Base-by-base conservation (phyloP, 2,329 filamentous ascomycete species). In the Calonectria hongkongensis region DNA sequence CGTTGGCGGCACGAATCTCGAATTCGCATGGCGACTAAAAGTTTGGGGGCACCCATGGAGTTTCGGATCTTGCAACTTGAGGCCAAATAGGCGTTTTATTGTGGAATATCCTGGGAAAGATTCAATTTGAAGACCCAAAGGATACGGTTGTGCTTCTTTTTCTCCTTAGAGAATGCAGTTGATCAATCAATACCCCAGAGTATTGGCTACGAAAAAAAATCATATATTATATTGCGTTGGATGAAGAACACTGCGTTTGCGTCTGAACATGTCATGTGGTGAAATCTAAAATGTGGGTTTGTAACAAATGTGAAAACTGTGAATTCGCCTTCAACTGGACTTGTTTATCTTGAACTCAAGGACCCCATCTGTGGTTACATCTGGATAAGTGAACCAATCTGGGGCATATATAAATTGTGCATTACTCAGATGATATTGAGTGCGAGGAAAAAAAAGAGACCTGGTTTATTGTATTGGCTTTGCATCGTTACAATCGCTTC, bases 11-110 rank as follows among this genome's bases (percentile, higher is more conserved):
- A 50, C 36, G 48, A 41, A 28, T 58, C 25, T 64, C 47, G 64
- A 58, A 56, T 72, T 68, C 47, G 33, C 69, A 50, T 56, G 69
- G 56, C 39, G 43, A 43, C 45, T 45, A 28, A 71, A 71, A 71
- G 51, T 71, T 62, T 18, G 51, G 51, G 43, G 33, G 62, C 21
- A 39, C 36, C 18, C 27, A 39, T 21, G 45, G 66, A 48, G 51
- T 43, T 47, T 45, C 51, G 25, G 15, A 51, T 62, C 33, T 51
- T 36, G 30, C 41, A 28, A 48, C 45, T 60, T 62, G 18, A 10
- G 51, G 25, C 51, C 43, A 51, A 21, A 27, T 33, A 33, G 51
- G 43, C 50, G 43, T 66, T 51, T 51, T 43, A 66, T 10, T 41
- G 45, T 33, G 45, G 45, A 51, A 56, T 15, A 36, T 43, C 39